Conservation (phyloP, 129 eudicot species). For the Heracleum sosnowskyi region DNA sequence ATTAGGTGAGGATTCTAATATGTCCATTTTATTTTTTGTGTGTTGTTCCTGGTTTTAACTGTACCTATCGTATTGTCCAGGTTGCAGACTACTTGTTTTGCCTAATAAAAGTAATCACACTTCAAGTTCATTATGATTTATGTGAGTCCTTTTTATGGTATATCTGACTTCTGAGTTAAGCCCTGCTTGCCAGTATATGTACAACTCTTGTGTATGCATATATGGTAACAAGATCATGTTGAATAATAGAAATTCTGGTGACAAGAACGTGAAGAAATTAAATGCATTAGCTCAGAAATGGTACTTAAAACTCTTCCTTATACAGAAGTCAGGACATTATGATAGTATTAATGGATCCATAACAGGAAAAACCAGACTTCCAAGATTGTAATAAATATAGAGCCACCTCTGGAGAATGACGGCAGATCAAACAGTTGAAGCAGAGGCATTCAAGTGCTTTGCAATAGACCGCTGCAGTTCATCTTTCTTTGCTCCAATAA, state of each 20-base stretch:
- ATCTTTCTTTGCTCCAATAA: slow-evolving; percentile 9
- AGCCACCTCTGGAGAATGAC: background rate
- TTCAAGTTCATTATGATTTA: background rate
- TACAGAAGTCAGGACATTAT: background rate
- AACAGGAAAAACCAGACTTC: background rate
- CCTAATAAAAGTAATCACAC: background rate
- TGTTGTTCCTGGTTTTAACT: background rate
- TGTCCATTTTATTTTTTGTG: background rate
- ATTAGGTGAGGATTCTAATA: slow-evolving; percentile 59
- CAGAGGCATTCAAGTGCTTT: background rate
- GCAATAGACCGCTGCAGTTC: slow-evolving; percentile 1
- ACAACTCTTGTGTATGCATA: background rate
- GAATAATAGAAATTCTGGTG: background rate
- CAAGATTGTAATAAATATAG: background rate
- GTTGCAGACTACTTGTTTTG: background rate
- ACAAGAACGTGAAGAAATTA: background rate
- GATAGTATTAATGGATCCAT: background rate
- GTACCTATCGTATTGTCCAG: background rate
- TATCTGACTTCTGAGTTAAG: background rate
- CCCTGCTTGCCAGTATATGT: background rate
- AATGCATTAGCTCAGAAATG: background rate
- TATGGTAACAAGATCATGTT: background rate
- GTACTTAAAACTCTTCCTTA: background rate
- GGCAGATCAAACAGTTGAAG: background rate
- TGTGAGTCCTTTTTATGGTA: background rate